phyloP scores from a whole-genome alignment of 1,284 basidiomycete genomes.

The Veloporphyrellus conicus region DNA sequence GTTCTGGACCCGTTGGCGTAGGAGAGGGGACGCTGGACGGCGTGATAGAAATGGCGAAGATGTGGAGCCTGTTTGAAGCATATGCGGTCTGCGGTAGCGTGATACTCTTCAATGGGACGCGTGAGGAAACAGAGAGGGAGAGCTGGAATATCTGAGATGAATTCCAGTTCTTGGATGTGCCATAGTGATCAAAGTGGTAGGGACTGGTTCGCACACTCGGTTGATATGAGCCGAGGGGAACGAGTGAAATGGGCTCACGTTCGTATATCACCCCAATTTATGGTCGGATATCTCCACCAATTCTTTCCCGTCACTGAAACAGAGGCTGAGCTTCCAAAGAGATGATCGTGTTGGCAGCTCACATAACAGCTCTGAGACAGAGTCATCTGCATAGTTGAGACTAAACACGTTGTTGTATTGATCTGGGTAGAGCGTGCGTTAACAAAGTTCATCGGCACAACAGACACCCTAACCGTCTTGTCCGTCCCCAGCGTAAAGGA shows the following conservation, averaged over 20 bases:
- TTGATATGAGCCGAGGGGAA: neutral
- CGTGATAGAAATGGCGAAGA: constrained; percentile 45
- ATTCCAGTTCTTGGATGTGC: constrained; percentile 37
- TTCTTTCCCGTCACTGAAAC: constrained; percentile 38
- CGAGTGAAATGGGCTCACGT: constrained; percentile 26
- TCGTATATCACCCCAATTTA: constrained; percentile 38
- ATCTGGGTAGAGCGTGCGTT: constrained; percentile 13
- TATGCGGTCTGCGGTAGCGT: constrained; percentile 35
- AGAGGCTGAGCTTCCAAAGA: neutral
- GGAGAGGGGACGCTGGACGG: constrained; percentile 27
- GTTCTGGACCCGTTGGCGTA: constrained; percentile 20
- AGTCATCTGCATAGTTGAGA: constrained; percentile 36
- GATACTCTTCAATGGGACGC: constrained; percentile 37
- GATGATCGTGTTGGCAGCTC: constrained; percentile 5
- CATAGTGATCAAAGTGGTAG: constrained; percentile 36
- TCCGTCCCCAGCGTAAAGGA: constrained; percentile 43
- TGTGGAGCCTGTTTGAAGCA: constrained; percentile 37
- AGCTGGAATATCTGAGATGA: constrained; percentile 41
- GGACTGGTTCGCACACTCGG: constrained; percentile 26
- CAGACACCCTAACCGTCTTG: constrained; percentile 19
- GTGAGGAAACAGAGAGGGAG: constrained; percentile 42
- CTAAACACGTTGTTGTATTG: constrained; percentile 34
- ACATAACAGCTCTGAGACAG: constrained; percentile 34
- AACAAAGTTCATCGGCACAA: neutral
- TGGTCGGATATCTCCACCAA: constrained; percentile 37